Percentiles rank a stretch among this genome's conserved stretches.
Conservation (phyloP, 495 filamentous ascomycete genomes). For the Stereocaulon alpinum region DNA sequence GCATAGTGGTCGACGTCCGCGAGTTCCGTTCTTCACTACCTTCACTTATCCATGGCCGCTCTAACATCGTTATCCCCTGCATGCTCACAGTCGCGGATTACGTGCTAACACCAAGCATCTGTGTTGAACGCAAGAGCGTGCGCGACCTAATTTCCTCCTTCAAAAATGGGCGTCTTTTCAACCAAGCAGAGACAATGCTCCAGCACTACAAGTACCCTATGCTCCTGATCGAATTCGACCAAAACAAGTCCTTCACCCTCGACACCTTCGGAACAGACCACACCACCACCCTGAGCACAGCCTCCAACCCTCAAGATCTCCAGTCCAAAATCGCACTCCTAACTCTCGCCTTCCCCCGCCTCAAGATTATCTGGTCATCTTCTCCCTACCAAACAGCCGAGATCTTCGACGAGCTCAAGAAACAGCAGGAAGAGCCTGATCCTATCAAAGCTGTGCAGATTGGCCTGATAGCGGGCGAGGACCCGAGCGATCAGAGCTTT, state of each 20-base stretch:
- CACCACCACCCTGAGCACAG: slow-evolving; percentile 46
- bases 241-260: slow-evolving; percentile 92
- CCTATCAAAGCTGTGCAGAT: slow-evolving; percentile 76
- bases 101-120: slow-evolving; percentile 79
- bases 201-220: slow-evolving; percentile 83
- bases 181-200: slow-evolving; percentile 89
- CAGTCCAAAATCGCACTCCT: slow-evolving; percentile 89
- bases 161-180: slow-evolving; percentile 80
- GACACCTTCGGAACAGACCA: slow-evolving; percentile 82
- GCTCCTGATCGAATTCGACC: slow-evolving; percentile 94
- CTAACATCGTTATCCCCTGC: slow-evolving; percentile 78
- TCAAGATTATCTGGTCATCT: slow-evolving; percentile 88
- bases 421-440: slow-evolving; percentile 78
- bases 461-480: slow-evolving; percentile 50
- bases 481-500: slow-evolving; percentile 49
- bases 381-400: slow-evolving; percentile 94
- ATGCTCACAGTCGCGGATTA: slow-evolving; percentile 97
- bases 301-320: slow-evolving; percentile 54
- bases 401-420: slow-evolving; percentile 90
- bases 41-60: slow-evolving; percentile 79
- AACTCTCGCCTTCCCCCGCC: slow-evolving; percentile 79
- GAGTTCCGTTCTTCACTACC: slow-evolving; percentile 92
- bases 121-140: slow-evolving; percentile 88
- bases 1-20: slow-evolving; percentile 88
- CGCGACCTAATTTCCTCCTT: slow-evolving; percentile 85